Percentiles rank a stretch among this genome's conserved stretches.
Evolutionary conservation across 176 grass and related monocot genomes (phyloP).

Genomic region (Aegilops speltoides): DNA sequence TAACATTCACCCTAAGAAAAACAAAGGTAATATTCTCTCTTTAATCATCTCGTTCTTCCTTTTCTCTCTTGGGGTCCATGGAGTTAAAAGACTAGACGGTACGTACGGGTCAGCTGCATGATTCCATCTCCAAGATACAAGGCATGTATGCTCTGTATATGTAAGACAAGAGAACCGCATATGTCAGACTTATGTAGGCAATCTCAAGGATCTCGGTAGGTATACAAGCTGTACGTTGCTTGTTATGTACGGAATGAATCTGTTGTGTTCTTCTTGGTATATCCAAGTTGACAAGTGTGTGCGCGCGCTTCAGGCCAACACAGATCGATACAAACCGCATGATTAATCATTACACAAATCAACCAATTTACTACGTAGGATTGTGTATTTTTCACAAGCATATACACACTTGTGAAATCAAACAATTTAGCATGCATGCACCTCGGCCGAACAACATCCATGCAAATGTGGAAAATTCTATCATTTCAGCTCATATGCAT

Average conservation of each 20-base stretch:
- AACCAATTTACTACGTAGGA: neutral
- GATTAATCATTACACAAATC: neutral
- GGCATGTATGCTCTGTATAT: neutral
- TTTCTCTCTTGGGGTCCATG: neutral
- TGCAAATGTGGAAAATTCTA: constrained; percentile 17
- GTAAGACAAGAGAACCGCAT: neutral
- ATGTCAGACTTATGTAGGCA: neutral
- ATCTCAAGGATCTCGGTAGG: neutral
- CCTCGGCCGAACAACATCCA: neutral
- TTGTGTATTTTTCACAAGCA: neutral
- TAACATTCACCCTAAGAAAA: neutral
- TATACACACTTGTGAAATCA: neutral
- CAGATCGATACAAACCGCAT: neutral
- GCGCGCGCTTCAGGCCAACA: neutral
- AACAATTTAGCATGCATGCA: neutral
- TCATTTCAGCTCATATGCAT: constrained; percentile 39
- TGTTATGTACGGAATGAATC: neutral
- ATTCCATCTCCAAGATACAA: neutral
- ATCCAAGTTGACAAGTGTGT: neutral
- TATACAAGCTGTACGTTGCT: neutral
- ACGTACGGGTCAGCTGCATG: neutral
- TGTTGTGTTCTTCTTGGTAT: neutral
- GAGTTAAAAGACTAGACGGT: neutral
- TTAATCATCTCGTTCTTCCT: no score
- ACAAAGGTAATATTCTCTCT: no score